Evolutionary conservation across 2,329 filamentous ascomycete species (phyloP), one percentile per base, ranked within the genome.

Genomic region (Ceratocystis harringtonii): DNA sequence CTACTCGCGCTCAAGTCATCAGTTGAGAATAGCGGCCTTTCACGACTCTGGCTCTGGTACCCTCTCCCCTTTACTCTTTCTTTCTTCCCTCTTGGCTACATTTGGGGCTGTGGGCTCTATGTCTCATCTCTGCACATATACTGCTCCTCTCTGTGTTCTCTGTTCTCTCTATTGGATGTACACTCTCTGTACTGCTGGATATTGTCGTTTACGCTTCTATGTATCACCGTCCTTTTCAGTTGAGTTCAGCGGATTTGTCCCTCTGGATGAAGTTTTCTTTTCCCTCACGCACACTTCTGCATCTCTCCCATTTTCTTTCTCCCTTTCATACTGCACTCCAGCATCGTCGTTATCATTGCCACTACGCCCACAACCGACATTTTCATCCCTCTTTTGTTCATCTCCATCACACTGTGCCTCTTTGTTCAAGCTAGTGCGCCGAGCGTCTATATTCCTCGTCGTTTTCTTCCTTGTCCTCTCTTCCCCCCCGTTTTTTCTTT

Each of bases 131-230:
- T 64, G 58, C 62, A 44, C 41, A 32, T 64, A 64, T 50, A 44
- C 50, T 57, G 48, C 62, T 22, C 62, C 52, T 44, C 22, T 57
- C 7, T 52, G 25, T 48, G 43, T 50, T 50, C 61, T 62, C 41
- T 45, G 43, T 19, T 62, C 19, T 43, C 48, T 52, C 28, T 64
- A 36, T 48, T 60, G 63, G 63, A 50, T 64, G 60, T 64, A 64
- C 63, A 64, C 52, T 45, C 50, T 64, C 25, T 64, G 63, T 60
- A 60, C 43, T 64, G 32, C 55, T 64, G 50, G 63, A 36, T 28
- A 32, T 41, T 64, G 32, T 60, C 41, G 32, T 60, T 64, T 60
- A 44, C 30, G 41, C 41, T 60, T 64, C 17, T 64, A 60, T 64
- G 63, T 60, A 60, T 43, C 63, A 60, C 43, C 36, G 19, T 64